Conservation (phyloP, 2,329 filamentous ascomycete species). For the Aspergillus neotritici region DNA sequence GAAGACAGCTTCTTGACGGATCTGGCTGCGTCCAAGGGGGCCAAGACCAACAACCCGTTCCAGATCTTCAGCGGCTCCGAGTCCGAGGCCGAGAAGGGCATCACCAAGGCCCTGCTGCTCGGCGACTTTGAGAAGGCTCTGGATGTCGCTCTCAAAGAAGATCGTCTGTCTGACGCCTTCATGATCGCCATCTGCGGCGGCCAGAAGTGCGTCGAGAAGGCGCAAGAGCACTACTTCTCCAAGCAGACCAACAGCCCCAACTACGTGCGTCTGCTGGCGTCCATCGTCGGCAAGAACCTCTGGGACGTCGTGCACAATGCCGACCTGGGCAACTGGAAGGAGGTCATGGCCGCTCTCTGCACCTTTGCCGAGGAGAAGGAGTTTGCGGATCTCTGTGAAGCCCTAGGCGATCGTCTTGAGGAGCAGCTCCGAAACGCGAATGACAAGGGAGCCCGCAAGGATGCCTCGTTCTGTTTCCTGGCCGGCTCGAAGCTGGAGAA, state of each 20-base stretch:
- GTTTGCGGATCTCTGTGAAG: slow-evolving; percentile 91
- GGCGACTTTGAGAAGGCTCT: slow-evolving; percentile 88
- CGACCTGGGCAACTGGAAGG: slow-evolving; percentile 89
- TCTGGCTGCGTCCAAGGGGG: slow-evolving; percentile 79
- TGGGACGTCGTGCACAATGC: slow-evolving; percentile 99
- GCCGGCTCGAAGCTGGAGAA: slow-evolving; percentile 96
- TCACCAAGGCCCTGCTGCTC: slow-evolving; percentile 82
- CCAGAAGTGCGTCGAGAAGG: slow-evolving; percentile 87
- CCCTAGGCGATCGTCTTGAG: slow-evolving; percentile 82
- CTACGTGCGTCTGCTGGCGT: slow-evolving; percentile 83
- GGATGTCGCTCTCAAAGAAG: slow-evolving; percentile 79
- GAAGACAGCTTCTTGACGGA: slow-evolving; percentile 82
- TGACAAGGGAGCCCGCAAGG: slow-evolving; percentile 60
- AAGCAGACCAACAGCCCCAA: slow-evolving; percentile 78
- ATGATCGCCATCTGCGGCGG: slow-evolving; percentile 97
- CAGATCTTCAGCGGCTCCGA: slow-evolving; percentile 81
- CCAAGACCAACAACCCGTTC: slow-evolving; percentile 92
- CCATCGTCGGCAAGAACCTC: slow-evolving; percentile 90
- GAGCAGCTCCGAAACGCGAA: slow-evolving; percentile 58
- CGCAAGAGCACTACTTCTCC: slow-evolving; percentile 83
- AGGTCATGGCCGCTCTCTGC: slow-evolving; percentile 91
- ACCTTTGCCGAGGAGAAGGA: slow-evolving; percentile 88
- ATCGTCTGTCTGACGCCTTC: slow-evolving; percentile 91
- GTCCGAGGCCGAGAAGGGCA: slow-evolving; percentile 72
- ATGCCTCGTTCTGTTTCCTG: slow-evolving; percentile 94